Percentiles rank a stretch among this genome's conserved stretches.
Conservation (phyloP, 2,329 filamentous ascomycete genomes). For the Westerdykella sp. region DNA sequence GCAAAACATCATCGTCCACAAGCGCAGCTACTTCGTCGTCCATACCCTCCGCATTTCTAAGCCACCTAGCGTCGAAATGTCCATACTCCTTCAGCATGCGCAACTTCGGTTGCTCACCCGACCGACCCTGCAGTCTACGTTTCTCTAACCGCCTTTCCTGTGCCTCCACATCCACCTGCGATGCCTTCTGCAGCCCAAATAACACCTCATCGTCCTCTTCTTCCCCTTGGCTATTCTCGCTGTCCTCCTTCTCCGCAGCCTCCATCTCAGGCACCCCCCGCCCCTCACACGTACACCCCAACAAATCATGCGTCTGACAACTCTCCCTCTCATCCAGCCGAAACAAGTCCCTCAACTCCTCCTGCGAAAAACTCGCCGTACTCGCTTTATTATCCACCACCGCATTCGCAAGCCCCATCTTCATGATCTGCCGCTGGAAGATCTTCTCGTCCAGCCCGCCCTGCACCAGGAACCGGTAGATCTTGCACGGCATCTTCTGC, state of each 20-base stretch:
- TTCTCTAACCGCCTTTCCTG: slow-evolving; percentile 41
- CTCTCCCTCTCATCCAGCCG: slow-evolving; percentile 54
- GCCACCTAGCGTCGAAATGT: slow-evolving; percentile 43
- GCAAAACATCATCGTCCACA: slow-evolving; percentile 48
- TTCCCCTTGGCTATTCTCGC: slow-evolving; percentile 14
- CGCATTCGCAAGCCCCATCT: slow-evolving; percentile 63
- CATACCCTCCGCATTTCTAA: slow-evolving; percentile 19
- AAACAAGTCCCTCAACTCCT: slow-evolving; percentile 63
- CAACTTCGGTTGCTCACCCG: slow-evolving; percentile 39
- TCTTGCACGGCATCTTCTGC: slow-evolving; percentile 60
- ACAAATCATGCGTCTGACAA: slow-evolving; percentile 63
- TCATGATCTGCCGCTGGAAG: slow-evolving; percentile 66
- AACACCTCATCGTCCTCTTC: slow-evolving; percentile 14
- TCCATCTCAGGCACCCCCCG: slow-evolving; percentile 36
- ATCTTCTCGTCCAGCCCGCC: slow-evolving; percentile 70
- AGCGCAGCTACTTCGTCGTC: slow-evolving; percentile 28
- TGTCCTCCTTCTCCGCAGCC: slow-evolving; percentile 6
- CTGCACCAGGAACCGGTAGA: slow-evolving; percentile 63
- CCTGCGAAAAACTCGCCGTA: slow-evolving; percentile 56
- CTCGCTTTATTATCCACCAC: slow-evolving; percentile 62
- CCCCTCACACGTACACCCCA: slow-evolving; percentile 58
- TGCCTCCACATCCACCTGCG: slow-evolving; percentile 42
- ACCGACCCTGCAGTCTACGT: slow-evolving; percentile 18
- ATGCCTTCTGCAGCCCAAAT: slow-evolving; percentile 34
- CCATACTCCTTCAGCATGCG: slow-evolving; percentile 50